Evolutionary conservation across 306 rosid genomes (phyloP).

Genomic region (Cyamopsis tetragonoloba): DNA sequence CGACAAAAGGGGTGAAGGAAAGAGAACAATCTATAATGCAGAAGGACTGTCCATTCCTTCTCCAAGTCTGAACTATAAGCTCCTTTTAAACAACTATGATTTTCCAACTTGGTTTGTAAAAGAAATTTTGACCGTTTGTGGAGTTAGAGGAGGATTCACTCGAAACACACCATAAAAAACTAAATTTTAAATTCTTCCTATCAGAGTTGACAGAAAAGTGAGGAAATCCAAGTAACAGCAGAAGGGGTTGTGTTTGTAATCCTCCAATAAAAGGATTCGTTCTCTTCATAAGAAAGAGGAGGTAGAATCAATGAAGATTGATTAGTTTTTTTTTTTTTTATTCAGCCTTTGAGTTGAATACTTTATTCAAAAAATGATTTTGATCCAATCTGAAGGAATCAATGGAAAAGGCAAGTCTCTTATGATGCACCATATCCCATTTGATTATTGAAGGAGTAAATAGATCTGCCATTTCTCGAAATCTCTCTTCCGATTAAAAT

Average conservation of each 20-base stretch:
- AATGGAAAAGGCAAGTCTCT: neutral
- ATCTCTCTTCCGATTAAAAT: neutral
- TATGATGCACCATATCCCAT: neutral
- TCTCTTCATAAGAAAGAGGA: neutral
- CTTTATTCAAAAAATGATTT: neutral
- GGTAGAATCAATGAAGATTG: neutral
- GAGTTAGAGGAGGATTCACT: neutral
- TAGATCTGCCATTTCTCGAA: neutral
- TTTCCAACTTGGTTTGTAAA: slow-evolving; percentile 15
- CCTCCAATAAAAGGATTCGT: neutral
- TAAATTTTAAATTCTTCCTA: neutral
- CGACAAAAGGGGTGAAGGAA: neutral
- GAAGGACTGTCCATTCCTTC: neutral
- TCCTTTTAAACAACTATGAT: neutral
- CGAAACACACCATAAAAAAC: neutral
- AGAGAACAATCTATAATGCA: neutral
- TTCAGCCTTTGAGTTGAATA: neutral
- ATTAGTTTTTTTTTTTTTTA: neutral
- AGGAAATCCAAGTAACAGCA: neutral
- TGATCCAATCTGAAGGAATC: neutral
- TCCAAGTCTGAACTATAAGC: neutral
- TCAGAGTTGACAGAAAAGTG: neutral
- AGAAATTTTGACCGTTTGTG: slow-evolving; percentile 1
- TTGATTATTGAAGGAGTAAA: neutral
- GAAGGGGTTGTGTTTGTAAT: neutral